Evolutionary conservation across 176 grass and related monocot species (phyloP).

Genomic region (Avena sativa): DNA sequence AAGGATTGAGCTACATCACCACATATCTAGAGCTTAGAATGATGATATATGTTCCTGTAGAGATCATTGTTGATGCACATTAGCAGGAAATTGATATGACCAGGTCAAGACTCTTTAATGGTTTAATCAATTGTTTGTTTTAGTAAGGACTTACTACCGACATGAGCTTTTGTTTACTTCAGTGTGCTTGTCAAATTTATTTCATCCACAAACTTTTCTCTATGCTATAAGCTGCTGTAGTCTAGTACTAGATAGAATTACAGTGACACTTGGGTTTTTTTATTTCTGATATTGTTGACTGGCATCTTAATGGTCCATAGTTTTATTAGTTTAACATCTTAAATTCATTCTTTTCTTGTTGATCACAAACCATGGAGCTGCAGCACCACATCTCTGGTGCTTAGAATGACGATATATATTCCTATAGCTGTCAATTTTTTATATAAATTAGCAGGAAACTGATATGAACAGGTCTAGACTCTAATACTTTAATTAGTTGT

Average conservation of each 20-base stretch:
- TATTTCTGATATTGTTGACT: not conserved
- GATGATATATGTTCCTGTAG: constrained; percentile 3
- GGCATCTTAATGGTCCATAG: not conserved
- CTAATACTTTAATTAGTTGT: not conserved
- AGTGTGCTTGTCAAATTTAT: not conserved
- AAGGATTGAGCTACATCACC: not conserved
- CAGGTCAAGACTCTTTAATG: not conserved
- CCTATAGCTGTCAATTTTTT: not conserved
- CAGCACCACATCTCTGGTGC: not conserved
- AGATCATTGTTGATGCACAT: too few species aligned
- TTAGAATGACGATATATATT: constrained; percentile 9
- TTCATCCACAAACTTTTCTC: not conserved
- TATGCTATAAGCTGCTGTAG: not conserved
- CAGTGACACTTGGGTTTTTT: not conserved
- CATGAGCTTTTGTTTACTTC: not conserved
- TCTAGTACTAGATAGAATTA: not conserved
- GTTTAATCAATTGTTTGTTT: not conserved
- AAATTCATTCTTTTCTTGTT: too few species aligned
- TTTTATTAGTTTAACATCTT: too few species aligned
- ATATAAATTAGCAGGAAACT: not conserved
- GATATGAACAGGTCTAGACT: not conserved
- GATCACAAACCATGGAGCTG: not conserved
- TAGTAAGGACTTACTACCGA: not conserved
- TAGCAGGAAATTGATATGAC: not conserved
- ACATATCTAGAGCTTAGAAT: constrained; percentile 4